Conservation (phyloP, 345 rosid species). For the Bruguiera gymnorhiza region DNA sequence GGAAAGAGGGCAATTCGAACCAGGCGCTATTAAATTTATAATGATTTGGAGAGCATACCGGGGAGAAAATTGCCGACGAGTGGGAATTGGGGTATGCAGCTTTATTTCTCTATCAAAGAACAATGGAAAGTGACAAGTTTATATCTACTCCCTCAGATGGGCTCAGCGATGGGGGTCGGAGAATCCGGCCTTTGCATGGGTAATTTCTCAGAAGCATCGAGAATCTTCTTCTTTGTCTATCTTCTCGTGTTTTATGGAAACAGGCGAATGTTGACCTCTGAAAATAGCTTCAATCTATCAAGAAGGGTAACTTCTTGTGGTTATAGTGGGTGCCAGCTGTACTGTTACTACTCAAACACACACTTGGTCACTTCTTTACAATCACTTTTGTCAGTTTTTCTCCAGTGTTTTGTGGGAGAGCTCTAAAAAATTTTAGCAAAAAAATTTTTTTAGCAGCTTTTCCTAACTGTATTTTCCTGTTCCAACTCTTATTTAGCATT, state of each 20-base stretch:
- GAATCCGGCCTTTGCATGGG: slow-evolving; percentile 68
- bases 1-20: slow-evolving; percentile 19
- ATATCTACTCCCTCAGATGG: slow-evolving; percentile 58
- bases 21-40: slow-evolving; percentile 21
- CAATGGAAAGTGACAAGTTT: slow-evolving; percentile 73
- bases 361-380: no score
- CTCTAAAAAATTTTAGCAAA: background rate
- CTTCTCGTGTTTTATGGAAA: background rate
- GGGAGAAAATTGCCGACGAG: slow-evolving; percentile 40
- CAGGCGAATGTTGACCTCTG: background rate
- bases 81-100: slow-evolving; percentile 53
- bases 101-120: slow-evolving; percentile 38
- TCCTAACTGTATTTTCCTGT: background rate
- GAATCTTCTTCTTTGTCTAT: background rate
- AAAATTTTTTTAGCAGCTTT: background rate
- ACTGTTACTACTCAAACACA: no score
- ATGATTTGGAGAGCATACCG: slow-evolving; percentile 54
- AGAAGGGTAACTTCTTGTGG: no score
- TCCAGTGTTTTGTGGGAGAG: background rate
- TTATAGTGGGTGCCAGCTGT: no score
- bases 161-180: slow-evolving; percentile 40
- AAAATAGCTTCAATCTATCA: background rate
- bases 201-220: slow-evolving; percentile 28
- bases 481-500: background rate
- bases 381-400: background rate